These are phyloP conservation scores for Pittosporum tobira DNA, from an alignment of 129 eudicot species.

Conservation along the genomic window DNA sequence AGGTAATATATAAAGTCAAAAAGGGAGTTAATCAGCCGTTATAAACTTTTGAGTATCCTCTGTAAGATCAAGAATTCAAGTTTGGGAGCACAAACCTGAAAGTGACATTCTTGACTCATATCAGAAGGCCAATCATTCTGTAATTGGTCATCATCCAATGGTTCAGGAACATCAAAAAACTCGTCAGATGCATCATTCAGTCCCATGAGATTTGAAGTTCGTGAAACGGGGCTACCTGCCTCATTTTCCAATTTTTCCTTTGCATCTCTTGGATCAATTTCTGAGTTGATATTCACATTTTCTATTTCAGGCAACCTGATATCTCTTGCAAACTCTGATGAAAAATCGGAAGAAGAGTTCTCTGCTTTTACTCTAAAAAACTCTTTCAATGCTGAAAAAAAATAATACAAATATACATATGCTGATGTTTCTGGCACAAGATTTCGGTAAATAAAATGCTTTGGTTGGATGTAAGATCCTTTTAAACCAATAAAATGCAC, in stretches of 20 bases:
- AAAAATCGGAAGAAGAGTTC: conserved; percentile 34
- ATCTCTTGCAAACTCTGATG: conserved; percentile 33
- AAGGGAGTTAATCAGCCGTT: too few relatives aligned
- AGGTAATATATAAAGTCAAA: too few relatives aligned
- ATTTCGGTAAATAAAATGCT: not conserved
- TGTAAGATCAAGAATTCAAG: not conserved
- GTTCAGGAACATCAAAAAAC: conserved; percentile 77
- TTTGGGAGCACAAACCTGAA: conserved; percentile 24
- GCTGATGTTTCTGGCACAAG: not conserved
- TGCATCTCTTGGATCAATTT: conserved; percentile 27
- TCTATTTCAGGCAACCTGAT: conserved; percentile 29
- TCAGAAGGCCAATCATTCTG: conserved; percentile 36
- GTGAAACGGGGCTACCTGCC: conserved; percentile 28
- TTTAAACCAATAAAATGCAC: conserved; percentile 17
- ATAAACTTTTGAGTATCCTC: not conserved
- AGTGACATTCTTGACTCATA: conserved; percentile 22
- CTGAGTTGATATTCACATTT: conserved; percentile 36
- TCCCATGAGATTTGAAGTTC: conserved; percentile 50
- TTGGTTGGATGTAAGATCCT: too few relatives aligned
- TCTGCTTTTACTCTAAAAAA: conserved; percentile 66
- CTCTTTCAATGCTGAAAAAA: conserved; percentile 66
- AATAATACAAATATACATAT: not conserved
- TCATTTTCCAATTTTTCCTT: conserved; percentile 25
- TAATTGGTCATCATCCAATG: conserved; percentile 30
- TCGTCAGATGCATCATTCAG: conserved; percentile 64